Conservation (phyloP, 345 rosid species). For the Heritiera fomes region DNA sequence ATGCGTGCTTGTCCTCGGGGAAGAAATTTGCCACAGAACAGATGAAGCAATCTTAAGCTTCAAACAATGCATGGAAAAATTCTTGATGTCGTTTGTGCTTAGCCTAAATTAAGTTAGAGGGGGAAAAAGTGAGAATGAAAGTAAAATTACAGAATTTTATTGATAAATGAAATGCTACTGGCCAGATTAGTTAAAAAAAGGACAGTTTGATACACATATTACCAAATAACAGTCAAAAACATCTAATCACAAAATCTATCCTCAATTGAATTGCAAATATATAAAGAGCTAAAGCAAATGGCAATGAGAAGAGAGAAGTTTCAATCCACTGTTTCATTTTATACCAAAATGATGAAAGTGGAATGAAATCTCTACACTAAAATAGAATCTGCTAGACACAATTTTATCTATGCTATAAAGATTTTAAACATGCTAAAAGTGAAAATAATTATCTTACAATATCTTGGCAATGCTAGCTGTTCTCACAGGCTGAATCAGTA, state of each 20-base stretch:
- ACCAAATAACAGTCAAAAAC: conserved; percentile 9
- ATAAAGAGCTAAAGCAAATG: not conserved
- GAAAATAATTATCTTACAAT: conserved; percentile 53
- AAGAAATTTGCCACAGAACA: conserved; percentile 55
- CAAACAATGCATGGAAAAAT: conserved; percentile 46
- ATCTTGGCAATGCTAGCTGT: conserved; percentile 48
- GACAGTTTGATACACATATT: not conserved
- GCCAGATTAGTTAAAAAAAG: not conserved
- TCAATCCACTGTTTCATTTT: not conserved
- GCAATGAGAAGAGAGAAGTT: not conserved
- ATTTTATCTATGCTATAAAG: not conserved
- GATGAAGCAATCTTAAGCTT: conserved; percentile 59
- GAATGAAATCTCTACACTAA: not conserved
- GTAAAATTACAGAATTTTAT: not conserved
- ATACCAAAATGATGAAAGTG: not conserved
- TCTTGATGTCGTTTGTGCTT: conserved; percentile 50
- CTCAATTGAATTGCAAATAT: not conserved
- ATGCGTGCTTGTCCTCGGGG: conserved; percentile 33
- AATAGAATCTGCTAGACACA: not conserved
- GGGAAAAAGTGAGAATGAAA: not conserved
- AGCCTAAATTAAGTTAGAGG: conserved; percentile 41
- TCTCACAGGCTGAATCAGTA: conserved; percentile 64
- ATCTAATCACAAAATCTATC: not conserved
- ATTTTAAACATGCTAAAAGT: not conserved
- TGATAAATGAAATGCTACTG: not conserved